Percentiles rank a stretch among this genome's conserved stretches.
Conservation (phyloP, 1,284 basidiomycete species). For the Trichosporon sp. region DNA sequence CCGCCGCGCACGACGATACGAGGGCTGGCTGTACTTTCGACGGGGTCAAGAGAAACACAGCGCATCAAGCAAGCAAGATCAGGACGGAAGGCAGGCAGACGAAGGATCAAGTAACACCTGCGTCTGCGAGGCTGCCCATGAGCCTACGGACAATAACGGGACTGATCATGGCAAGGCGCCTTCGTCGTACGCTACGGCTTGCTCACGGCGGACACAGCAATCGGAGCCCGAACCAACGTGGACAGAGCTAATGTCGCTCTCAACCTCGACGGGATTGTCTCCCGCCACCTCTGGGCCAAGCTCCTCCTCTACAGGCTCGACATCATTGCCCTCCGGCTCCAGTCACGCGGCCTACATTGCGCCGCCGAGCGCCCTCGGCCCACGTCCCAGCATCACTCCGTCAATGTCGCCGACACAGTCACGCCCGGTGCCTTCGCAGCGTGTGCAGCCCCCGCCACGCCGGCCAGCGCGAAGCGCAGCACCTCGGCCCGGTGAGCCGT, state of each 20-base stretch:
- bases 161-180: background rate
- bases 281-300: background rate
- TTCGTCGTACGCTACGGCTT: background rate
- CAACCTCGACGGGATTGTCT: background rate
- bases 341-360: background rate
- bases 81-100: too few relatives aligned
- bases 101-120: too few relatives aligned
- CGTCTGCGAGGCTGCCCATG: too few relatives aligned
- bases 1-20: background rate
- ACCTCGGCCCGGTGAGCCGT: background rate
- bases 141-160: too few relatives aligned
- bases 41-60: background rate
- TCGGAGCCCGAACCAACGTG: background rate
- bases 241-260: background rate
- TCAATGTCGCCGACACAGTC: background rate
- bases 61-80: too few relatives aligned
- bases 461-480: background rate
- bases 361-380: background rate
- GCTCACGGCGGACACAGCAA: background rate
- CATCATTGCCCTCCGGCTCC: background rate
- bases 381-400: background rate
- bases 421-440: too few relatives aligned
- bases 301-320: background rate
- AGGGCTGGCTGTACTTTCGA: background rate
- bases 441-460: background rate